Conservation (phyloP, 2,329 filamentous ascomycete species). For the Fusarium neocosmosporiellum region DNA sequence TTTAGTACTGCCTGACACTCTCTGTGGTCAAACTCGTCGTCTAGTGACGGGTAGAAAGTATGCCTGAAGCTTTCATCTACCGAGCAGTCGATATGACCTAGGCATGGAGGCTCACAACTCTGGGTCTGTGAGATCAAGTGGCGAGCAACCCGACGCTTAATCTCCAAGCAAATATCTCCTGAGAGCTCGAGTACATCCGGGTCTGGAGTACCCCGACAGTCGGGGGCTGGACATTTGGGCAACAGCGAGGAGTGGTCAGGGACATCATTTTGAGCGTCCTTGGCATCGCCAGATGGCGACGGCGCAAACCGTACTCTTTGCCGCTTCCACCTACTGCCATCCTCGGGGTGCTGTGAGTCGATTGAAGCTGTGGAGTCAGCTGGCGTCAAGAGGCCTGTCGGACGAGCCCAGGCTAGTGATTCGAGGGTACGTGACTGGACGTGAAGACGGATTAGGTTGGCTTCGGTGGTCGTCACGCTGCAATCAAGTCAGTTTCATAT, state of each 20-base stretch:
- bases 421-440: background rate
- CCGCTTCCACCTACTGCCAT: background rate
- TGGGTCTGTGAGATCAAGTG: background rate
- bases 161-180: background rate
- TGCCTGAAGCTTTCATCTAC: background rate
- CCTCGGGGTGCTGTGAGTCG: background rate
- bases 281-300: background rate
- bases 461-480: background rate
- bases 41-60: background rate
- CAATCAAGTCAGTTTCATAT: background rate
- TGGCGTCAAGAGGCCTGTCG: background rate
- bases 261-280: background rate
- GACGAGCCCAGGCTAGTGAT: background rate
- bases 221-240: background rate
- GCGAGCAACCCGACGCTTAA: background rate
- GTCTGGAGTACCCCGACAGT: background rate
- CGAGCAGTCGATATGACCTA: background rate
- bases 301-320: background rate
- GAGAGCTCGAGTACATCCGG: background rate
- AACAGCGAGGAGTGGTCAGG: background rate
- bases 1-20: background rate
- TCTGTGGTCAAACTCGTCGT: background rate
- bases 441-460: background rate
- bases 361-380: background rate
- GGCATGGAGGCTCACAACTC: background rate